phyloP scores from a whole-genome alignment of 2,329 filamentous ascomycete species.

The Aureobasidium sp. region DNA sequence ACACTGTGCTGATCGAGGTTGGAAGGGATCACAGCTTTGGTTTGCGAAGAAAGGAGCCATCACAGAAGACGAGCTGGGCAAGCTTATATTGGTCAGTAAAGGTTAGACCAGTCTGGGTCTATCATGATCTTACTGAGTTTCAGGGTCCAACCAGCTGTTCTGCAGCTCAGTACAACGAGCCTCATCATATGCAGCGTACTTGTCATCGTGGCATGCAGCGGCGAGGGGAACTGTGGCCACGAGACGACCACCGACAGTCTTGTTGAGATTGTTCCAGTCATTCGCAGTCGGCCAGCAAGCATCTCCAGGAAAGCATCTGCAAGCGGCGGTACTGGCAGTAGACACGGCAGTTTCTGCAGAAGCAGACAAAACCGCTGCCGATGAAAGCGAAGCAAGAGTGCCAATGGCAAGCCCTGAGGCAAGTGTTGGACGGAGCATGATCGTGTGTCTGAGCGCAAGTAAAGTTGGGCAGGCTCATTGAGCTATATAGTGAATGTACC shows the following conservation, averaged over 20 bases:
- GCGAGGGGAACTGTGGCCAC: slow-evolving; percentile 49
- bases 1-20: slow-evolving; percentile 30
- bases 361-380: neutral
- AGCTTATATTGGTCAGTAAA: neutral
- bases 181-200: slow-evolving; percentile 37
- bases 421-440: neutral
- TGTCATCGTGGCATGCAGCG: slow-evolving; percentile 44
- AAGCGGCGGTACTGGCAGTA: neutral
- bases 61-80: slow-evolving; percentile 25
- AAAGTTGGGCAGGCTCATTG: neutral
- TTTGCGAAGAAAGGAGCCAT: slow-evolving; percentile 33
- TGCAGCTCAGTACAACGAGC: slow-evolving; percentile 37
- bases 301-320: slow-evolving; percentile 40
- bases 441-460: neutral
- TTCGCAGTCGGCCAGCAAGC: slow-evolving; percentile 45
- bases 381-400: neutral
- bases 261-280: slow-evolving; percentile 47
- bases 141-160: slow-evolving; percentile 39
- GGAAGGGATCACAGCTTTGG: slow-evolving; percentile 38
- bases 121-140: slow-evolving; percentile 31
- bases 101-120: no score
- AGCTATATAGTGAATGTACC: neutral
- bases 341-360: neutral
- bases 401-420: neutral
- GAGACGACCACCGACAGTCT: slow-evolving; percentile 44